Percentiles rank a stretch among this genome's conserved stretches.
Conservation (phyloP, 441 rosid species). For the Raphanus hybrid region DNA sequence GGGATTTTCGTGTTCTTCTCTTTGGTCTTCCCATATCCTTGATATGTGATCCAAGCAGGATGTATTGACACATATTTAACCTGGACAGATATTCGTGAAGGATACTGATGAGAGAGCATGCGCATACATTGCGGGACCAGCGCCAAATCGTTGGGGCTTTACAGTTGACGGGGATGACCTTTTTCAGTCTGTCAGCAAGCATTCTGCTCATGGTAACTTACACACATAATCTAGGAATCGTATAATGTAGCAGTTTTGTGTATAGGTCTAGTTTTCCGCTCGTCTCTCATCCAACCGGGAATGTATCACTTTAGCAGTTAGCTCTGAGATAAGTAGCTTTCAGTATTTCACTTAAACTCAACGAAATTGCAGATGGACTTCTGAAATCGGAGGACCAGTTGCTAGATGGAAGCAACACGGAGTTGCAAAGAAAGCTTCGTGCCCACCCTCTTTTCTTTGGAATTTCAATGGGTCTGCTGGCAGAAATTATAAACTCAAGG, state of each 20-base stretch:
- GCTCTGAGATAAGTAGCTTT: slow-evolving; percentile 20
- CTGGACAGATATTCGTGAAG: slow-evolving; percentile 86
- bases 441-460: slow-evolving; percentile 95
- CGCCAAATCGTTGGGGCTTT: slow-evolving; percentile 98
- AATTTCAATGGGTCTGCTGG: slow-evolving; percentile 91
- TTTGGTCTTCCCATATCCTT: slow-evolving; percentile 2
- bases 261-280: slow-evolving; percentile 26
- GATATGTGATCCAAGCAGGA: slow-evolving; percentile 33
- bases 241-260: slow-evolving; percentile 17
- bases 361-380: slow-evolving; percentile 59
- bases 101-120: slow-evolving; percentile 99
- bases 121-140: slow-evolving; percentile 99
- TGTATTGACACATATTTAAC: slow-evolving; percentile 32
- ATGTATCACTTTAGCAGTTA: slow-evolving; percentile 12
- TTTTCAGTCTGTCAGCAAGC: slow-evolving; percentile 63
- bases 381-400: slow-evolving; percentile 47
- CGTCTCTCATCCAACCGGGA: slow-evolving; percentile 20
- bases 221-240: slow-evolving; percentile 8
- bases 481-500: slow-evolving; percentile 99
- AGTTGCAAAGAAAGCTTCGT: slow-evolving; percentile 67
- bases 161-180: slow-evolving; percentile 87
- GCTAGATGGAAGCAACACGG: slow-evolving; percentile 47
- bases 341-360: slow-evolving; percentile 34
- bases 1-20: slow-evolving; percentile 15
- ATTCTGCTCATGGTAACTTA: slow-evolving; percentile 66